phyloP scores from a whole-genome alignment of 2,329 filamentous ascomycete genomes.

The Pseudocercospora pini-densiflorae region DNA sequence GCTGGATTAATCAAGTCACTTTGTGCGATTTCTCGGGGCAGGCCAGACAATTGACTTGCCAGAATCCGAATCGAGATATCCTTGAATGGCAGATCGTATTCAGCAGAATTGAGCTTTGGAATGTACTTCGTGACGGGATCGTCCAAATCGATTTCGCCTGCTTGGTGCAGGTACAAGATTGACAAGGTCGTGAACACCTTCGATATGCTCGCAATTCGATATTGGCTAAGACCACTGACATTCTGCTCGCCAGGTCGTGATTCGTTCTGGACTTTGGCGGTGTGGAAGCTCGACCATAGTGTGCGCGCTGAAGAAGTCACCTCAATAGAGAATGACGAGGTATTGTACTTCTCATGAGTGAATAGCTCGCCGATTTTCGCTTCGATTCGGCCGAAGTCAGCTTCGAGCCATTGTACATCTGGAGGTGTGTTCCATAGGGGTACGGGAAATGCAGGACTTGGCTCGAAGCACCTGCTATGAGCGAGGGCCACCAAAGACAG shows the following conservation, averaged over 20 bases:
- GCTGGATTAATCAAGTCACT: constrained; percentile 21
- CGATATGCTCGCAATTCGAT: constrained; percentile 46
- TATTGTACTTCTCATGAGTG: constrained; percentile 36
- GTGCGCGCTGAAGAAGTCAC: constrained; percentile 45
- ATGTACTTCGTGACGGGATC: constrained; percentile 51
- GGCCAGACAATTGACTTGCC: constrained; percentile 49
- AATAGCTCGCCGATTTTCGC: constrained; percentile 34
- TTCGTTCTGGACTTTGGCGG: constrained; percentile 42
- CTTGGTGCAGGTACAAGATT: constrained; percentile 58
- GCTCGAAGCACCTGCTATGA: constrained; percentile 40
- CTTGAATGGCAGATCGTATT: constrained; percentile 47
- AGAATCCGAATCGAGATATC: constrained; percentile 49
- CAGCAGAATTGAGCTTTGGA: constrained; percentile 52
- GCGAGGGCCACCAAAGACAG: too few relatives aligned
- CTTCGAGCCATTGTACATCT: constrained; percentile 35
- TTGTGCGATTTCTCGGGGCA: constrained; percentile 46
- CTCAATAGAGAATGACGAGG: constrained; percentile 47
- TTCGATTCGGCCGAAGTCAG: constrained; percentile 40
- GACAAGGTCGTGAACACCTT: constrained; percentile 58
- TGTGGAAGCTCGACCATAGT: constrained; percentile 46
- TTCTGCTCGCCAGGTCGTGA: constrained; percentile 42
- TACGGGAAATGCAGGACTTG: constrained; percentile 45
- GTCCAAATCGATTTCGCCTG: constrained; percentile 53
- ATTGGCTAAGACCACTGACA: constrained; percentile 46
- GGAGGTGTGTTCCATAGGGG: constrained; percentile 34